Evolutionary conservation across 345 rosid genomes (phyloP).

Genomic region (Eucalyptus sp.): DNA sequence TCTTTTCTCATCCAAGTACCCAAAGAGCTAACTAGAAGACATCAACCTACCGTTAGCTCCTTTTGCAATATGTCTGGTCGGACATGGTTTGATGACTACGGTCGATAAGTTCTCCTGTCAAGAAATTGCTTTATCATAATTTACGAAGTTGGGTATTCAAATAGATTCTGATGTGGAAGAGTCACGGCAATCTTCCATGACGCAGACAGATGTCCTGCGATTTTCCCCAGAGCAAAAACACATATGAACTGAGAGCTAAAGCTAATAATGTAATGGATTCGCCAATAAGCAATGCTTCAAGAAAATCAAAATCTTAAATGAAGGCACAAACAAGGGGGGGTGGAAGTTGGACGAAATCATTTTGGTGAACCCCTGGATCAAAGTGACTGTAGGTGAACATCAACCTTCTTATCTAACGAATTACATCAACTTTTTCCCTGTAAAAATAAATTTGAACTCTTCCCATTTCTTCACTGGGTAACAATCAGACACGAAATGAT

Average conservation of each 20-base stretch:
- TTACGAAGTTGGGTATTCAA: neutral
- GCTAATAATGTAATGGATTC: neutral
- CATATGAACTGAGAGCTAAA: neutral
- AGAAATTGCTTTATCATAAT: neutral
- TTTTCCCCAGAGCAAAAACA: rapidly evolving
- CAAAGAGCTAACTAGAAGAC: no score
- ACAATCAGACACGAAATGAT: rapidly evolving
- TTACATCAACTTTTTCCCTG: rapidly evolving
- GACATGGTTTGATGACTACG: neutral
- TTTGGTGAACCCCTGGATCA: rapidly evolving
- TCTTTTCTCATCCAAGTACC: no score
- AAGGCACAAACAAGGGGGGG: no score
- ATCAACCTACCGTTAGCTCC: rapidly evolving
- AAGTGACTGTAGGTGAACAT: neutral
- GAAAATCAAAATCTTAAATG: neutral
- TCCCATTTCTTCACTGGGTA: rapidly evolving
- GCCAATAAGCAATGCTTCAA: rapidly evolving
- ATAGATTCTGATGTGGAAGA: rapidly evolving
- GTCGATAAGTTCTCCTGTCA: rapidly evolving
- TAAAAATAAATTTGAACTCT: neutral
- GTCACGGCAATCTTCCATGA: neutral
- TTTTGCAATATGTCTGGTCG: neutral
- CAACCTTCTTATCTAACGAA: rapidly evolving
- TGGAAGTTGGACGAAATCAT: neutral
- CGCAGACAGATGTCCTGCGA: neutral